Percentiles rank a stretch among this genome's conserved stretches.
phyloP scores from a whole-genome alignment of 2,329 filamentous ascomycete genomes.

The Aspergillus novofumigatus region DNA sequence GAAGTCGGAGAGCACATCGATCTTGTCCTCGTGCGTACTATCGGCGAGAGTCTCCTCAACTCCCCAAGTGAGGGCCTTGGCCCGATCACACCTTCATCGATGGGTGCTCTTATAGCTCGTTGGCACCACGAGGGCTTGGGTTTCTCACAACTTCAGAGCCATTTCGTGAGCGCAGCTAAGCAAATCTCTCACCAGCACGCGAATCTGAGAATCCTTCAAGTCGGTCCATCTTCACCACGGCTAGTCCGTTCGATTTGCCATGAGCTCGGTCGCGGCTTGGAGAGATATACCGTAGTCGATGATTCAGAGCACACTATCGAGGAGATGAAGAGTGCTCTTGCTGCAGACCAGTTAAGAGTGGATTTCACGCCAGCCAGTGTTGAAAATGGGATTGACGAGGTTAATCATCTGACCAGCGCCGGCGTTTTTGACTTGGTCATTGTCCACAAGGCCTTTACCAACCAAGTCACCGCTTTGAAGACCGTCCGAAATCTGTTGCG shows the following conservation, averaged over 20 bases:
- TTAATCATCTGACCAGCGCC: not conserved
- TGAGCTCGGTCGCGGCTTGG: slow-evolving; percentile 1
- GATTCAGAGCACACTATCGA: slow-evolving; percentile 1
- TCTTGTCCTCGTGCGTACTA: not conserved
- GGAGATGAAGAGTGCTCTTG: slow-evolving; percentile 1
- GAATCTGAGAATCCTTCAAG: slow-evolving; percentile 2
- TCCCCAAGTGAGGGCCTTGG: not conserved
- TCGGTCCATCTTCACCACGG: slow-evolving; percentile 4
- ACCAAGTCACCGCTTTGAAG: not conserved
- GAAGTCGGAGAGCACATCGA: slow-evolving; percentile 5
- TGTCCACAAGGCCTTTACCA: slow-evolving; percentile 5
- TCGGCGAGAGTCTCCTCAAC: slow-evolving; percentile 2
- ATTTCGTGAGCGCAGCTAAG: slow-evolving; percentile 6
- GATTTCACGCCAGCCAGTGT: not conserved
- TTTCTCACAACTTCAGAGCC: slow-evolving; percentile 1
- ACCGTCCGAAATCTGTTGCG: slow-evolving; percentile 1
- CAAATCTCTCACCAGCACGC: slow-evolving; percentile 4
- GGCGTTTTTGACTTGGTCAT: slow-evolving; percentile 4
- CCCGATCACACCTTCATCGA: not conserved
- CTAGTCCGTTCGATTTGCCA: slow-evolving; percentile 3
- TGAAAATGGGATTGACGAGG: slow-evolving; percentile 1
- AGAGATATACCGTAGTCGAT: slow-evolving; percentile 2
- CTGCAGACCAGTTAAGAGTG: slow-evolving; percentile 1
- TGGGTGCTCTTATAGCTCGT: slow-evolving; percentile 2
- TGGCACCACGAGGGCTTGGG: slow-evolving; percentile 4